Base-by-base conservation (phyloP, 2,329 filamentous ascomycete species). In the Colletotrichum sp. region DNA sequence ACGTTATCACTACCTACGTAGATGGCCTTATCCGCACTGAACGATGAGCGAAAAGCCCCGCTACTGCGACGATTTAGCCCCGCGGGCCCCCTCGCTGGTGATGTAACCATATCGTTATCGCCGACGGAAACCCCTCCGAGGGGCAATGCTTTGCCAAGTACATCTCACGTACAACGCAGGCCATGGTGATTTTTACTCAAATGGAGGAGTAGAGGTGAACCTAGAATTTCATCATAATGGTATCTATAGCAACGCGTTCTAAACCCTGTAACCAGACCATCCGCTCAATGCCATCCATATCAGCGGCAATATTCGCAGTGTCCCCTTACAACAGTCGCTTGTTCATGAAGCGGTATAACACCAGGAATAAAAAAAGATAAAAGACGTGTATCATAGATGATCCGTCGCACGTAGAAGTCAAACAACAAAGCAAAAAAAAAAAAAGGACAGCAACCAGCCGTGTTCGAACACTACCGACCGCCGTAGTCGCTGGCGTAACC, bases 401-500 rank as follows among this genome's bases (percentile, higher is more conserved):
- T 44, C 44, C 52, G 69, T 70, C 69, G 63, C 62, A 63, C n/a
- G 63, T 44, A 65, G 30, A 71, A 65, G 44, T 68, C 28, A 63
- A 65, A 60, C 32, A 68, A 70, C 63, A 69, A 60, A 71, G 28
- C 10, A 60, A 32, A 74, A 28, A n/a, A 32, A 8, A 39, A 60
- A 30, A 7, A 39, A 60, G 26, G 65, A 39, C 26, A 16, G 55
- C 15, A 10, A 34, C 18, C 24, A 21, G 39, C 44, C 66, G 13
- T 28, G 59, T 64, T 21, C 44, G 8, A n/a, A 34, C 21, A 30
- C 76, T 77, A 87, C 57, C 87, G 86, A 68, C 87, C 86, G 52
- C 89, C 88, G 78, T 88, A 90, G 78, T 91, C 90, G 73, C 89
- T 91, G 21, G 86, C 84, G 77, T 91, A 90, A 24, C 88, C 89